A percentile compares a stretch with the other conserved stretches of the same genome.
phyloP scores from a whole-genome alignment of 2,329 filamentous ascomycete genomes.

The Exophiala sp. region DNA sequence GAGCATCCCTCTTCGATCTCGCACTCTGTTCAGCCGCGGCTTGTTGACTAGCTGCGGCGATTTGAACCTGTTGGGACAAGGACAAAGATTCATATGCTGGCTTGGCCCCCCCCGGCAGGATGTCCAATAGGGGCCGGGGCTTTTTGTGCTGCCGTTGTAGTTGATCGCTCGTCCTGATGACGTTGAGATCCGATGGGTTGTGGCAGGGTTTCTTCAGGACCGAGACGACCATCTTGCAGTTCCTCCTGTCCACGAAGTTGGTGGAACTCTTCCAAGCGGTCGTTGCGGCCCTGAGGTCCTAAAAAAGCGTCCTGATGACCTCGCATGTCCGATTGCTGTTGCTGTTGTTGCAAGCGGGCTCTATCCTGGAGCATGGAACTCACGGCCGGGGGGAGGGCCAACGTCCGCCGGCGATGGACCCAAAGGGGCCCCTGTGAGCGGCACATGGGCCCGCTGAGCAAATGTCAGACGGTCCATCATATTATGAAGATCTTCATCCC shows the following conservation, averaged over 20 bases:
- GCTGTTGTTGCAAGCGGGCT: constrained; percentile 45
- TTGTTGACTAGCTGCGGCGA: constrained; percentile 49
- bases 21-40: constrained; percentile 24
- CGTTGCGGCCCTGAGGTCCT: constrained; percentile 50
- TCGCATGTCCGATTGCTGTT: constrained; percentile 32
- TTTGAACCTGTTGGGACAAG: constrained; percentile 77
- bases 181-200: constrained; percentile 35
- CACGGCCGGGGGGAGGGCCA: constrained; percentile 53
- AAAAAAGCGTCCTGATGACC: constrained; percentile 41
- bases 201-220: constrained; percentile 38
- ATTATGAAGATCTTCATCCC: constrained; percentile 65
- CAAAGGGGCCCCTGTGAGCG: constrained; percentile 46
- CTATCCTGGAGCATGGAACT: constrained; percentile 57
- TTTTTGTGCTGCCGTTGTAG: constrained; percentile 18
- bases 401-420: constrained; percentile 42
- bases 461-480: constrained; percentile 62
- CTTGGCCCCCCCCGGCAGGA: constrained; percentile 18
- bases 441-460: constrained; percentile 45
- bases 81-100: constrained; percentile 52
- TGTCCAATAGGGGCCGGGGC: constrained; percentile 17
- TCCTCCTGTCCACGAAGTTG: constrained; percentile 69
- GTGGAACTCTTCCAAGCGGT: constrained; percentile 78
- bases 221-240: constrained; percentile 31
- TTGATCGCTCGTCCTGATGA: constrained; percentile 30
- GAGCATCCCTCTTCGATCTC: constrained; percentile 55